A percentile compares a stretch with the other conserved stretches of the same genome.
These are phyloP conservation scores for Wickerhamiella dianesei DNA, from an alignment of 805 yeast genomes.

Conservation along the genomic window DNA sequence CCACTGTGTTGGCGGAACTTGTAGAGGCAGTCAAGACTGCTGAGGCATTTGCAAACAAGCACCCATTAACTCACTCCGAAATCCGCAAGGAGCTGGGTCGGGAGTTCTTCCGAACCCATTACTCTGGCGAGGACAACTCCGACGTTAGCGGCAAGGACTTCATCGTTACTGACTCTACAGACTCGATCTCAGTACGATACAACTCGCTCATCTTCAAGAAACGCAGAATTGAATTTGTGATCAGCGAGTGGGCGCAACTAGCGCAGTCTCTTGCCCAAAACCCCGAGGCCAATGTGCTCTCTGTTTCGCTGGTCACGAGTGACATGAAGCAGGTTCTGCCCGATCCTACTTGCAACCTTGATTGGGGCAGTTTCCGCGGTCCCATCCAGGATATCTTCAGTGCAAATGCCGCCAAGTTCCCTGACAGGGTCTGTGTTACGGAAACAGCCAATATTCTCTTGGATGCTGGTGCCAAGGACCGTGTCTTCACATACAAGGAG, in stretches of 20 bases:
- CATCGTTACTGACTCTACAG: conserved; percentile 47
- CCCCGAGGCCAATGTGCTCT: conserved; percentile 37
- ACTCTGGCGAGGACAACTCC: conserved; percentile 16
- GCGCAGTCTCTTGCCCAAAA: conserved; percentile 7
- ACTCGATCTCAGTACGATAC: conserved; percentile 35
- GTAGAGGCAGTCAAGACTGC: conserved; percentile 33
- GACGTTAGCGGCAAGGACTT: conserved; percentile 23
- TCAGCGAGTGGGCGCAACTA: conserved; percentile 49
- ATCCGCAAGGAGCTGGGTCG: conserved; percentile 37
- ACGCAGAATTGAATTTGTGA: conserved; percentile 53
- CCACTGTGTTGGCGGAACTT: conserved; percentile 37
- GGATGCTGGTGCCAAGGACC: conserved; percentile 31
- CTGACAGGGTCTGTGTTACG: conserved; percentile 80
- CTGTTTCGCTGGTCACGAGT: conserved; percentile 54
- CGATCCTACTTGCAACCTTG: conserved; percentile 74
- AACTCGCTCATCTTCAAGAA: conserved; percentile 62
- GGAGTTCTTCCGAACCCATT: conserved; percentile 9
- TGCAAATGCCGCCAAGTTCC: conserved; percentile 69
- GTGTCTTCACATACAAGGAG: conserved; percentile 72
- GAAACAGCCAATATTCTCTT: conserved; percentile 63
- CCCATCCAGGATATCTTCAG: conserved; percentile 94
- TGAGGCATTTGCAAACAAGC: conserved; percentile 20
- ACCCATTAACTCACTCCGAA: conserved; percentile 39
- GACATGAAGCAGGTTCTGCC: conserved; percentile 45
- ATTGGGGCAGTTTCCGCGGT: conserved; percentile 86